These are phyloP conservation scores for Aspergillaceae sp. DNA, from an alignment of 2,329 filamentous ascomycete species.

Conservation along the genomic window DNA sequence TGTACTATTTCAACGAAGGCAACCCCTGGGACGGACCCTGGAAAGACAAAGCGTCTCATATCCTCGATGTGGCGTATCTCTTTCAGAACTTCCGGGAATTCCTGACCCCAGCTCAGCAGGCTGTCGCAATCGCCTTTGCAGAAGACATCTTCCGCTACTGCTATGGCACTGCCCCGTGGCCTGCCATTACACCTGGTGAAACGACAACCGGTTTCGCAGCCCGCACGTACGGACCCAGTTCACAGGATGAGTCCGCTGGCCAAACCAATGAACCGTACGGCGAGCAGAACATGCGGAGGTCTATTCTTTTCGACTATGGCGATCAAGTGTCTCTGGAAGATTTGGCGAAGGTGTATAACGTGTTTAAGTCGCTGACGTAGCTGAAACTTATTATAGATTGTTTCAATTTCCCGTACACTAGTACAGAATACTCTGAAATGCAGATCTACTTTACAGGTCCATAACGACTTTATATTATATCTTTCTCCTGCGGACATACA, in stretches of 20 bases:
- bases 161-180: constrained; percentile 28
- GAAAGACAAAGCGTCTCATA: constrained; percentile 35
- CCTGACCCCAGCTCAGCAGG: constrained; percentile 23
- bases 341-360: constrained; percentile 10
- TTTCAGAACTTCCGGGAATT: constrained; percentile 41
- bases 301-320: constrained; percentile 15
- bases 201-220: constrained; percentile 15
- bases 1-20: constrained; percentile 41
- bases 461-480: no score
- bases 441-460: no score
- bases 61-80: constrained; percentile 39
- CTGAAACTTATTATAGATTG: no score
- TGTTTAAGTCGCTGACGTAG: constrained; percentile 7
- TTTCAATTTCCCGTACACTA: no score
- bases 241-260: constrained; percentile 1
- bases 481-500: no score
- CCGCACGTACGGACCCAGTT: constrained; percentile 20
- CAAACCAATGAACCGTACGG: constrained; percentile 12
- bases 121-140: constrained; percentile 26
- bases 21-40: constrained; percentile 41
- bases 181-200: constrained; percentile 11
- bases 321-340: constrained; percentile 17
- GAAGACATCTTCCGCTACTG: constrained; percentile 33
- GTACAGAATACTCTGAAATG: no score
- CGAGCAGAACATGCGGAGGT: constrained; percentile 15